Evolutionary conservation across 139 green algal genomes (phyloP), one percentile per base, ranked within the genome.

Genomic region (Mychonastes homosphaera): DNA sequence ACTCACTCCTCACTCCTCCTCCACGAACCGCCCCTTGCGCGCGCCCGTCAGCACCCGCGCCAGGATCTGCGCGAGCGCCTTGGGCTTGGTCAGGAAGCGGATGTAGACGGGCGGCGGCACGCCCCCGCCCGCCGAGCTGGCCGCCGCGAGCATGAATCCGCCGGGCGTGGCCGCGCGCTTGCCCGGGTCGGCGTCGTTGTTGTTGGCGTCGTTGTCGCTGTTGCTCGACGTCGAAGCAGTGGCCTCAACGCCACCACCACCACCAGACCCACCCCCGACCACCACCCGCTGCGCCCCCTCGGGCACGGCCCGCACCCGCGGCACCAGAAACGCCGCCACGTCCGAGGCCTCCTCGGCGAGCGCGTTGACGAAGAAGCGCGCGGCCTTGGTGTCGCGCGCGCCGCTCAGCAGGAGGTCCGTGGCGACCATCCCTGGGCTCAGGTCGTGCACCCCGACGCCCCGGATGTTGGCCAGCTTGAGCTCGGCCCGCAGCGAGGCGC

Each of bases 301-400:
- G 5, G 81, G 74, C 28, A 94, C 80, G 9, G 69, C 33, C 0
- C 89, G 67, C 10, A 97, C 70, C n/a, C 73, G 65, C 2, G 87
- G 89, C 27, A 97, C 90, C 27, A 97, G 61, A 40, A 63, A 77
- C 12, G 74, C 29, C 0, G 88, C 88, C 21, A 93, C 83, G 13
- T 81, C 54, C 1, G 82, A 70, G 1, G 71, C 44, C 36, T 59
- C 50, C 75, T 46, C 62, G 74, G 70, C 88, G 30, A 97, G 69
- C 53, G 76, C 88, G 73, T 97, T 97, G 75, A 97, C 90, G 67
- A 97, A 97, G 56, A 93, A 97, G 68, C 88, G 94, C 29, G 79
- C 74, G 9, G 79, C 61, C 6, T 76, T 53, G 5, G 73, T 86
- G 67, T 91, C 65, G n/a, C n/a, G n/a, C 4, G 70, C 68, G 0